A percentile compares a stretch with the other conserved stretches of the same genome.
phyloP scores from a whole-genome alignment of 2,329 filamentous ascomycete genomes.

The Alternaria conjuncta region DNA sequence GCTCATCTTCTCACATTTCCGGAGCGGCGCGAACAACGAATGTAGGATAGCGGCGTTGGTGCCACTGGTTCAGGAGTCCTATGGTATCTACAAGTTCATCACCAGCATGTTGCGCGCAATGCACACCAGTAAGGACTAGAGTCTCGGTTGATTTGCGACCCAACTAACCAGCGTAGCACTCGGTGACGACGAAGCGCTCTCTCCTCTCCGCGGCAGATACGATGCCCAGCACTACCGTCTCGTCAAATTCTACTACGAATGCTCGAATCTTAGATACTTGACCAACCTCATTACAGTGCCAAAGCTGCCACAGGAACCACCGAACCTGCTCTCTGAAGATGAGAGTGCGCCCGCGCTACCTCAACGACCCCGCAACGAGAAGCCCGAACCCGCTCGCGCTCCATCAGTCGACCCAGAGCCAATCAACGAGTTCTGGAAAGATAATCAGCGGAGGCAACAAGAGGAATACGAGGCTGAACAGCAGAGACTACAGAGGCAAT shows the following conservation, averaged over 20 bases:
- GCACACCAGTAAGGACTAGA: conserved; percentile 78
- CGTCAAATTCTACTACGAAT: conserved; percentile 98
- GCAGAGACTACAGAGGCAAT: conserved; percentile 82
- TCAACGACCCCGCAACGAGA: conserved; percentile 71
- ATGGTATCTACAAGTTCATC: conserved; percentile 99
- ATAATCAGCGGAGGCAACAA: conserved; percentile 87
- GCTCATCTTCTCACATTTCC: conserved; percentile 96
- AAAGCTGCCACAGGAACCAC: conserved; percentile 92
- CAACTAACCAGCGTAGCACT: conserved; percentile 64
- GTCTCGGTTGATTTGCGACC: background rate
- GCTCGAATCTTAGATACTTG: conserved; percentile 94
- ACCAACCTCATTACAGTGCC: conserved; percentile 96
- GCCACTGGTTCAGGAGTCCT: conserved; percentile 94
- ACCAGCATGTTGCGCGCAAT: conserved; percentile 99
- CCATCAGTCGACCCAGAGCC: conserved; percentile 85
- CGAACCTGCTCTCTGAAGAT: conserved; percentile 84
- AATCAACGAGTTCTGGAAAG: conserved; percentile 98
- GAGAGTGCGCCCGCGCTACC: conserved; percentile 82
- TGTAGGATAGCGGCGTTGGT: conserved; percentile 94
- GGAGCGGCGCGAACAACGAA: conserved; percentile 90
- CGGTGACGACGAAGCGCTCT: conserved; percentile 89
- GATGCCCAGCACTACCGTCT: conserved; percentile 96
- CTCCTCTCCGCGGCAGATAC: conserved; percentile 86
- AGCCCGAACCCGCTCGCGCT: conserved; percentile 66
- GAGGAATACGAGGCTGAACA: conserved; percentile 96